Conservation (phyloP, 306 rosid genomes). For the Styphnolobium japonicum region DNA sequence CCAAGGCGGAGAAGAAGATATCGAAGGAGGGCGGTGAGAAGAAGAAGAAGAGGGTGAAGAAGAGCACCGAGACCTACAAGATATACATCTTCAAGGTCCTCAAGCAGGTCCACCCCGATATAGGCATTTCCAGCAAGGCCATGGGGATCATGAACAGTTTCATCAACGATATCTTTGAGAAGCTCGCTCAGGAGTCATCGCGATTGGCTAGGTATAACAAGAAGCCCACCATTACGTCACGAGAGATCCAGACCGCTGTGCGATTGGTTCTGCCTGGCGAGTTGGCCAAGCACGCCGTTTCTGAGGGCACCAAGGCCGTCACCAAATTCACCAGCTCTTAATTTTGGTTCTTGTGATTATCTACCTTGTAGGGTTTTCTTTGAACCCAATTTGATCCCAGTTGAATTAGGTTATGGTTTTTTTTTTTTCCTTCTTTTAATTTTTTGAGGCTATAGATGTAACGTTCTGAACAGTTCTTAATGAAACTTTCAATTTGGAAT, state of each 20-base stretch:
- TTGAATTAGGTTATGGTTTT: slow-evolving; percentile 13
- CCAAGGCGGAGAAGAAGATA: slow-evolving; percentile 77
- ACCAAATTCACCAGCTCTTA: slow-evolving; percentile 71
- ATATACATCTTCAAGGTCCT: slow-evolving; percentile 80
- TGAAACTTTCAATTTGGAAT: neutral
- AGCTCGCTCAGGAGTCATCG: slow-evolving; percentile 75
- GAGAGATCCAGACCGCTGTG: slow-evolving; percentile 82
- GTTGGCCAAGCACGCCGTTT: slow-evolving; percentile 76
- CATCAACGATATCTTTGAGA: slow-evolving; percentile 79
- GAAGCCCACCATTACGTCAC: slow-evolving; percentile 68
- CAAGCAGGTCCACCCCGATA: slow-evolving; percentile 85
- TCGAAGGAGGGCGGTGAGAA: slow-evolving; percentile 70
- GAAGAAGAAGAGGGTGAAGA: slow-evolving; percentile 71
- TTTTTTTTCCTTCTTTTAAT: neutral
- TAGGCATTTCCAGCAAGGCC: slow-evolving; percentile 78
- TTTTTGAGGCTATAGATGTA: neutral
- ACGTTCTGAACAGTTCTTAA: neutral
- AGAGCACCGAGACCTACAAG: slow-evolving; percentile 69
- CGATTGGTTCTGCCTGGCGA: slow-evolving; percentile 79
- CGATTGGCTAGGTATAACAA: slow-evolving; percentile 67
- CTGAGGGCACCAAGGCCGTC: slow-evolving; percentile 78
- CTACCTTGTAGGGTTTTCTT: neutral
- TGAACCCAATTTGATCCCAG: neutral
- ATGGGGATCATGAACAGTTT: slow-evolving; percentile 88
- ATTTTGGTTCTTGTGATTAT: neutral